Base-by-base conservation (phyloP, 2,329 filamentous ascomycete genomes). In the Phaeomoniella chlamydospora region DNA sequence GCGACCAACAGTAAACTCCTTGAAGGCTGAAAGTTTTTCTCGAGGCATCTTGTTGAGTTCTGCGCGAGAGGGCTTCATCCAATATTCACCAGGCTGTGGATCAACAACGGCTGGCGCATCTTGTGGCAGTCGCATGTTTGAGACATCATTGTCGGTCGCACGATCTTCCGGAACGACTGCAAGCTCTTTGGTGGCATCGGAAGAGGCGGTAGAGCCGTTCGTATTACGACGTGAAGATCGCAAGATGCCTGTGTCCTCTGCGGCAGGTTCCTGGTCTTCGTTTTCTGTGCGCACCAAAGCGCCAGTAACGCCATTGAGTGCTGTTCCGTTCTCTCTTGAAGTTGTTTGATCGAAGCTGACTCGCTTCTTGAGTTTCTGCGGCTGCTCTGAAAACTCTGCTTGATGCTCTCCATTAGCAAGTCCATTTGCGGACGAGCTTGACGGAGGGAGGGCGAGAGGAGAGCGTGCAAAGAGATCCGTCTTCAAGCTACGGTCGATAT, bases 401-500 rank as follows among this genome's bases (percentile, higher is more conserved):
- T 52, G 46, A 40, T 53, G 56, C 56, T 3, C 55, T 15, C 29
- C 37, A 18, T 33, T 37, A 18, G 39, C 40, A n/a, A 26, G 22
- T 9, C 38, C 38, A 35, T 41, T 41, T 4, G 36, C 56, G 33
- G 54, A 39, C 31, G 57, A 47, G 11, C 68, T 68, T 14, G 46
- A 38, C 4, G 43, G 42, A 12, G 49, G 45, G 14, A 47, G 39
- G n/a, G 45, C 41, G 15, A 45, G 43, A 12, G 57, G 52, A 3
- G 54, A 49, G 38, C 52, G 50, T 31, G 55, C 39, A 16, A 78
- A 77, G 2, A 77, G 56, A 42, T 76, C 67, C 15, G 62, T 86
- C 37, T 83, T 74, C 53, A 98, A 68, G 45, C 79, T 80, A 43
- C 85, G 79, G 58, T 94, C 92, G 54, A 98, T 94, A 36, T 87